Evolutionary conservation across 768 basidiomycete species (phyloP).

Genomic region (Tephrocybe sp.): DNA sequence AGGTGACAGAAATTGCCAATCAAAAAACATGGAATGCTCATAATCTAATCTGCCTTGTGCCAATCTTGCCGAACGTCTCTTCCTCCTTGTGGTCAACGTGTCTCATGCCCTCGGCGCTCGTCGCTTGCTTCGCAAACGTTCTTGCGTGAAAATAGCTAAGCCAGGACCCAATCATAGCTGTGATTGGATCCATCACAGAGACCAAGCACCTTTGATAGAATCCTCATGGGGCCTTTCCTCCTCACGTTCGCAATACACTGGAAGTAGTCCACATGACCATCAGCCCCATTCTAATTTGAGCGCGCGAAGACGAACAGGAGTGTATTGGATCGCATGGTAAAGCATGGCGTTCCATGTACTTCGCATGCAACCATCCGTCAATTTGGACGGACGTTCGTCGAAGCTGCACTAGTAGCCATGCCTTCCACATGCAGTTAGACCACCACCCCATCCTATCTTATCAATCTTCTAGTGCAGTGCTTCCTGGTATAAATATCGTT

Average conservation of each 20-base stretch:
- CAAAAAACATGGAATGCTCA: too few relatives aligned
- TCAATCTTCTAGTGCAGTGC: neutral
- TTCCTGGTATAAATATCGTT: neutral
- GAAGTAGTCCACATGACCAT: neutral
- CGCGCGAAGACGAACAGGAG: neutral
- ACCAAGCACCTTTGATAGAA: neutral
- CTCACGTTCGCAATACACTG: neutral
- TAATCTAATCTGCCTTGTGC: too few relatives aligned
- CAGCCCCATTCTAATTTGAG: neutral
- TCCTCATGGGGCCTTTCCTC: neutral
- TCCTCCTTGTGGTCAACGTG: too few relatives aligned
- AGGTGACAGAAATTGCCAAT: too few relatives aligned
- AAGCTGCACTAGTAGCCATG: neutral
- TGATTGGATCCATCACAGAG: neutral
- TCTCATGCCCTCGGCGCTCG: too few relatives aligned
- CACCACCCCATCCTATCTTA: neutral
- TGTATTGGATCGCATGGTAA: neutral
- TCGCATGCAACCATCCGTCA: conserved; percentile 9
- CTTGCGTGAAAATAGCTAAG: neutral
- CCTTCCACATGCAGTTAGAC: neutral
- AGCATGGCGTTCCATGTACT: neutral
- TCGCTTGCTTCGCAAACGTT: neutral
- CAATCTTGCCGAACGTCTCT: too few relatives aligned
- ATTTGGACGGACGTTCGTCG: neutral
- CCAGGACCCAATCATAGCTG: too few relatives aligned